Conservation (phyloP, 106 monocot genomes). For the Posidonia australis region DNA sequence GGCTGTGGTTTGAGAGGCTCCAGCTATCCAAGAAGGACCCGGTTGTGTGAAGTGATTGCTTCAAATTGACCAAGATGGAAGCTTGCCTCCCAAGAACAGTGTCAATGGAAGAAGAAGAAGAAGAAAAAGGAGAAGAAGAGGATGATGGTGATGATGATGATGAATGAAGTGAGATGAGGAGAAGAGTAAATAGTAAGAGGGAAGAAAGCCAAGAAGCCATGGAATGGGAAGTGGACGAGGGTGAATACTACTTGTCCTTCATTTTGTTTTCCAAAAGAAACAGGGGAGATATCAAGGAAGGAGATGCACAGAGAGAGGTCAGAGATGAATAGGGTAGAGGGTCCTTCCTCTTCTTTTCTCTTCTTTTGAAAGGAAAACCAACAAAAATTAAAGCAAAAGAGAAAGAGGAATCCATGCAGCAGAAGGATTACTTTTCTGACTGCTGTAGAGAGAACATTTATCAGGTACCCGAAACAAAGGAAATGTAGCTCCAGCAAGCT, state of each 20-base stretch:
- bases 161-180: conserved; percentile 7
- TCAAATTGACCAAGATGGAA: conserved; percentile 42
- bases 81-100: conserved; percentile 29
- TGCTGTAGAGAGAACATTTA: no score
- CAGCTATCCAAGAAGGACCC: conserved; percentile 27
- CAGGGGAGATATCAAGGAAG: neutral
- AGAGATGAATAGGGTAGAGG: neutral
- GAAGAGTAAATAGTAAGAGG: conserved; percentile 1
- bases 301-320: neutral
- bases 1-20: conserved; percentile 19
- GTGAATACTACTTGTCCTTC: no score
- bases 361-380: conserved; percentile 8
- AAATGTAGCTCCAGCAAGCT: no score
- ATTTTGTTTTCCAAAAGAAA: no score
- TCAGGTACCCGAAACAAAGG: no score
- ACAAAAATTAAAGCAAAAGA: neutral
- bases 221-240: conserved; percentile 1
- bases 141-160: conserved; percentile 14
- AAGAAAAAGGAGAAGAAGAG: conserved; percentile 3
- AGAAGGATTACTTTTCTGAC: no score
- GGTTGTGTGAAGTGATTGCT: conserved; percentile 32
- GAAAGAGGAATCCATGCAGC: no score
- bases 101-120: conserved; percentile 5
- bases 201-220: conserved; percentile 42
- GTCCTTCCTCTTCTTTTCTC: neutral